phyloP scores from a whole-genome alignment of 768 basidiomycete genomes.

The Bullera alba region DNA sequence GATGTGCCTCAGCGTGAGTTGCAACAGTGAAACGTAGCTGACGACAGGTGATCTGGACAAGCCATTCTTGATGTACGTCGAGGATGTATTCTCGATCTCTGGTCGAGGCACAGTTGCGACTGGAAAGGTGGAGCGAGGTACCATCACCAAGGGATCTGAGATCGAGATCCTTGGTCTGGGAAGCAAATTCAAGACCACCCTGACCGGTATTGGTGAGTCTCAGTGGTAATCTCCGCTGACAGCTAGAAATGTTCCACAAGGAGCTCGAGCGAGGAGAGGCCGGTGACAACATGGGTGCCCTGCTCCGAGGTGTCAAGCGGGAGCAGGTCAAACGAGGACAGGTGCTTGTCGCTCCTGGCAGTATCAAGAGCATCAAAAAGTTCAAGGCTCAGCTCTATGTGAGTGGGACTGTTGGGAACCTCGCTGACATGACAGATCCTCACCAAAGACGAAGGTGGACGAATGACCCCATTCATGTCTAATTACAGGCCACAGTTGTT shows the following conservation, averaged over 20 bases:
- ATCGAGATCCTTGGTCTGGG: slow-evolving; percentile 89
- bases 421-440: slow-evolving; percentile 53
- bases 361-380: slow-evolving; percentile 89
- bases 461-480: slow-evolving; percentile 65
- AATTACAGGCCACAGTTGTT: slow-evolving; percentile 94
- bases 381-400: slow-evolving; percentile 87
- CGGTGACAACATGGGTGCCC: slow-evolving; percentile 97
- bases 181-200: slow-evolving; percentile 71
- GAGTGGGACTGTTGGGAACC: slow-evolving; percentile 10
- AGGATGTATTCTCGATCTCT: slow-evolving; percentile 95
- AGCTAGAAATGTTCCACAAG: slow-evolving; percentile 98
- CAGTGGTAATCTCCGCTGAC: slow-evolving; percentile 10
- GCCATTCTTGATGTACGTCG: slow-evolving; percentile 91
- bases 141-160: slow-evolving; percentile 82
- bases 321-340: slow-evolving; percentile 92
- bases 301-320: slow-evolving; percentile 93
- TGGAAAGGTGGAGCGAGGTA: slow-evolving; percentile 88
- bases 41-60: slow-evolving; percentile 83
- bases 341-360: slow-evolving; percentile 77
- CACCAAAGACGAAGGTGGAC: slow-evolving; percentile 71
- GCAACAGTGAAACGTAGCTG: not conserved
- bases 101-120: slow-evolving; percentile 97
- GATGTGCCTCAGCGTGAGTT: slow-evolving; percentile 79
- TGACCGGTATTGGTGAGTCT: slow-evolving; percentile 80
- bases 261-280: slow-evolving; percentile 96